Evolutionary conservation across 2,329 filamentous ascomycete genomes (phyloP).

Genomic region (Ceratocystis eucalypticola): DNA sequence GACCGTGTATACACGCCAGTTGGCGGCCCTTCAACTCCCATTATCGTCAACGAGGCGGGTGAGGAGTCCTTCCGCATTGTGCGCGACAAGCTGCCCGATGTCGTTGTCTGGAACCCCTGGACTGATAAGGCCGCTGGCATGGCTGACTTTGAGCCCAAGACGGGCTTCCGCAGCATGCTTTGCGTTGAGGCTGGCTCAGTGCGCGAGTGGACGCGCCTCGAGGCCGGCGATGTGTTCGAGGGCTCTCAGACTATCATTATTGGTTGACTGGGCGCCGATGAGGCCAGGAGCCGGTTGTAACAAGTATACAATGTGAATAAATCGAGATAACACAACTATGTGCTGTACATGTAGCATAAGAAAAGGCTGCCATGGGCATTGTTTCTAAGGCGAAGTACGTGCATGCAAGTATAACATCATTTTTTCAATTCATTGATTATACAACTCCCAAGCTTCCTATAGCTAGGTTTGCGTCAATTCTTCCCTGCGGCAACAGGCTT

Average conservation of each 20-base stretch:
- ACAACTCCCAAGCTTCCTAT: background rate
- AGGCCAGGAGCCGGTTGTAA: background rate
- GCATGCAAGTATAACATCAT: background rate
- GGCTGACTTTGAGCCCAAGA: constrained; percentile 76
- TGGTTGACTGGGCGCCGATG: constrained; percentile 12
- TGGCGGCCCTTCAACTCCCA: constrained; percentile 42
- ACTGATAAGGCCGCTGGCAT: constrained; percentile 68
- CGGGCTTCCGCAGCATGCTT: constrained; percentile 84
- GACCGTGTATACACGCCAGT: constrained; percentile 76
- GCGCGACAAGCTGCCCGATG: constrained; percentile 72
- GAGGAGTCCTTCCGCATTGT: constrained; percentile 57
- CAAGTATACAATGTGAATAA: background rate
- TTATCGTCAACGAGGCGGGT: constrained; percentile 49
- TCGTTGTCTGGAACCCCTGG: constrained; percentile 98
- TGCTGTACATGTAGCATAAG: background rate
- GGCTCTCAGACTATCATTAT: constrained; percentile 42
- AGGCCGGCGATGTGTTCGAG: constrained; percentile 58
- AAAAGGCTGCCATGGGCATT: background rate
- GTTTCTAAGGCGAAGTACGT: background rate
- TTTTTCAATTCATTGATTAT: no score
- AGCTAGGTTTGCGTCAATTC: background rate
- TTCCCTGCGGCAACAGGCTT: constrained; percentile 5
- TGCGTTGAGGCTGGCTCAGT: constrained; percentile 88
- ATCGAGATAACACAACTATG: background rate
- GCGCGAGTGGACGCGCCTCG: constrained; percentile 66